phyloP scores from a whole-genome alignment of 2,329 filamentous ascomycete genomes.

The Fusarium setosum region DNA sequence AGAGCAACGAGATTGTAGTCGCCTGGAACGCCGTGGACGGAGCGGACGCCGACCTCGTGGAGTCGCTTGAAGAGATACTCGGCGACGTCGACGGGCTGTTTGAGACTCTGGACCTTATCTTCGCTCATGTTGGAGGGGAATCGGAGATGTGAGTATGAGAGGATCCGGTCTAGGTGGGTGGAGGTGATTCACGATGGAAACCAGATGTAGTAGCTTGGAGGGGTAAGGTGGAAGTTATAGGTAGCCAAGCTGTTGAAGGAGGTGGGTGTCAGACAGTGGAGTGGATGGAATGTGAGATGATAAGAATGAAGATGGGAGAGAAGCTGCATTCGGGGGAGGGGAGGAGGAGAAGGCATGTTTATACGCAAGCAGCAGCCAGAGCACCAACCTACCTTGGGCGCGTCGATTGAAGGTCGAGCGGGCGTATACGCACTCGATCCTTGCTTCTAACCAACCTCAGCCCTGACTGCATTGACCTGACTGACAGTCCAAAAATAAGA shows the following conservation, averaged over 20 bases:
- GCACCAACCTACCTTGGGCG: background rate
- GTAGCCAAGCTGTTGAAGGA: background rate
- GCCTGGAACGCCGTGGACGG: conserved; percentile 76
- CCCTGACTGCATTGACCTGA: conserved; percentile 14
- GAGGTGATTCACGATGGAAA: background rate
- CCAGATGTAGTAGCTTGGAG: conserved; percentile 11
- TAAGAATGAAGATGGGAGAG: conserved; percentile 33
- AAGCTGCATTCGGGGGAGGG: conserved; percentile 27
- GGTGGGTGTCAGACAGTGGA: conserved; percentile 30
- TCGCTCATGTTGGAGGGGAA: conserved; percentile 32
- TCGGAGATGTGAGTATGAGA: conserved; percentile 7
- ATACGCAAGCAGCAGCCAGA: conserved; percentile 29
- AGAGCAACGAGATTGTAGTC: conserved; percentile 79
- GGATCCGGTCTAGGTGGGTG: background rate
- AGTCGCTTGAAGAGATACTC: conserved; percentile 76
- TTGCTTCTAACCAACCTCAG: background rate
- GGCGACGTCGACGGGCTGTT: conserved; percentile 68
- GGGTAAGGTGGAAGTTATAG: conserved; percentile 7
- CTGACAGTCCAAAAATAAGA: conserved; percentile 35
- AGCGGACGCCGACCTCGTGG: conserved; percentile 71
- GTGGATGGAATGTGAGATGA: conserved; percentile 31
- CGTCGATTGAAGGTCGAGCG: background rate
- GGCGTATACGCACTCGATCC: conserved; percentile 10
- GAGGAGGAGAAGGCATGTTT: conserved; percentile 36
- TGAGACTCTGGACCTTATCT: conserved; percentile 50